Conservation (phyloP, 371 early-diverging fungal species). For the Chytridium lagenaria region DNA sequence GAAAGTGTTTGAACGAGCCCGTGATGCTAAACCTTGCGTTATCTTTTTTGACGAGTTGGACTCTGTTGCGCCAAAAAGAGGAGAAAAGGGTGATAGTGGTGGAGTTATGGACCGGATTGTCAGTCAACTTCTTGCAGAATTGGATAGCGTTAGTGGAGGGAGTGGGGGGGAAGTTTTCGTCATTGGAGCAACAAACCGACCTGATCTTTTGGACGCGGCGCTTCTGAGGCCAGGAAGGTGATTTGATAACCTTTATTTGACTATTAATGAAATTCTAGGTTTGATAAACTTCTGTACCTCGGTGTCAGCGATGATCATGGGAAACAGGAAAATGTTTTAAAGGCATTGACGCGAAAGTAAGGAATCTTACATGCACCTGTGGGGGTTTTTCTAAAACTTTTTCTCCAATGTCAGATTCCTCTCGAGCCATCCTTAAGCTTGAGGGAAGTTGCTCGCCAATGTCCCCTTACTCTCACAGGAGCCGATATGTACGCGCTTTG, state of each 20-base stretch:
- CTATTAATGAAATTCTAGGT: constrained; percentile 56
- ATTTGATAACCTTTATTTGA: constrained; percentile 15
- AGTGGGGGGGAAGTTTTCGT: constrained; percentile 95
- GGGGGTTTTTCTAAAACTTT: no score
- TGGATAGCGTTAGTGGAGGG: constrained; percentile 86
- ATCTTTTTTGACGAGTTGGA: constrained; percentile 99
- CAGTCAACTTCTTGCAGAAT: constrained; percentile 91
- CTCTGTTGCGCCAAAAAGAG: constrained; percentile 96
- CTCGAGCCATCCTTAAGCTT: constrained; percentile 80
- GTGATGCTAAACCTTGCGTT: constrained; percentile 98
- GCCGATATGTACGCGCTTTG: constrained; percentile 98
- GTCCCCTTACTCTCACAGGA: constrained; percentile 93
- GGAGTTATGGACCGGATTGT: constrained; percentile 99
- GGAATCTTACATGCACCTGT: no score
- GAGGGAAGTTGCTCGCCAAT: constrained; percentile 73
- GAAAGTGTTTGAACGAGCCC: constrained; percentile 96
- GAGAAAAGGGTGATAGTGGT: constrained; percentile 95
- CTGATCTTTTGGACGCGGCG: constrained; percentile 98
- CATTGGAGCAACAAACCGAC: constrained; percentile 99
- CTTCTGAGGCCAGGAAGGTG: constrained; percentile 93
- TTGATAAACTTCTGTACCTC: constrained; percentile 94
- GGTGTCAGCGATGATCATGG: constrained; percentile 90
- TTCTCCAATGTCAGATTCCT: constrained; percentile 75
- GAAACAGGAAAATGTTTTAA: constrained; percentile 83
- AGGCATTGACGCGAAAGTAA: constrained; percentile 93